Evolutionary conservation across 768 basidiomycete genomes (phyloP), one percentile per base, ranked within the genome.

Genomic region (Pisolithus marmoratus): DNA sequence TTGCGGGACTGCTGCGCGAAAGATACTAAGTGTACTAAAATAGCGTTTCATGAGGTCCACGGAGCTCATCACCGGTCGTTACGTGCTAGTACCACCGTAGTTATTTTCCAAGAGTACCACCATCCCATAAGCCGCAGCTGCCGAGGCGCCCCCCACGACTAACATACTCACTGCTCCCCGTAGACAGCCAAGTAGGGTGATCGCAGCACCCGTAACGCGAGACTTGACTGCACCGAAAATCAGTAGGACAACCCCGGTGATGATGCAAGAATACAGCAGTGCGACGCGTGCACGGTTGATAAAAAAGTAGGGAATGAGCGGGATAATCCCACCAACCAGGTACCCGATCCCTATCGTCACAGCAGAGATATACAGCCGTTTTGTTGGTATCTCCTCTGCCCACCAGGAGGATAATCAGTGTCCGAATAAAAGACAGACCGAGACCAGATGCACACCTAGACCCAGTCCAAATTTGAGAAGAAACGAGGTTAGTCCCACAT

Each of bases 301-400:
- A 74, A 93, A 92, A 74, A 98, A 94, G 71, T 96, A 95, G 9
- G 93, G 93, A 9, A 94, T 59, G 36, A 99, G 79, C 0, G 96
- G 96, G 60, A 98, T 89, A 50, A 94, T 75, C 34, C 96, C 96
- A 42, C 96, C 96, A 49, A 95, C 49, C 55, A 94, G 84, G 73
- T 98, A 95, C 9, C 93, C 92, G 63, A 92, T 78, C 55, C 95
- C 96, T 63, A 99, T 98, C 0, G 95, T 98, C 58, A 95, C 78
- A 2, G 95, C 95, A 1, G 92, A 94, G 31, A 84, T 77, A 72
- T 93, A 97, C 56, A 97, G 74, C 26, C 96, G 81, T 20, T 77
- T 76, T 14, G 82, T 82, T 1, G 94, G 90, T 36, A 96, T 80
- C 70, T 98, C 95, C 77, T 96, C 94, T 87, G 64, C 47, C 14